Evolutionary conservation across 1,284 basidiomycete genomes (phyloP).

Genomic region (Coniferiporia weirii): DNA sequence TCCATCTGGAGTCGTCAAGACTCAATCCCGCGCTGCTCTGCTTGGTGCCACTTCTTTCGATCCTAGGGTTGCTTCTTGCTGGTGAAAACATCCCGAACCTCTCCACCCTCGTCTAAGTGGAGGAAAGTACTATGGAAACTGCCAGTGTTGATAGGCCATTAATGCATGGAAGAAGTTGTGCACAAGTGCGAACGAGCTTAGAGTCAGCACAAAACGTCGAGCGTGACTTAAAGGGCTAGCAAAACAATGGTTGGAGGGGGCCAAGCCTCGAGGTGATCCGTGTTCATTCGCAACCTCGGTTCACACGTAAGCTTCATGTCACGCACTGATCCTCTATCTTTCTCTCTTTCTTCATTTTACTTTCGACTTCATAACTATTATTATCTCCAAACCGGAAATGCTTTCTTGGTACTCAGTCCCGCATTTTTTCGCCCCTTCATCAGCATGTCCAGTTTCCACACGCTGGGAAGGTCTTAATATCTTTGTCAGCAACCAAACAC

Average conservation of each 20-base stretch:
- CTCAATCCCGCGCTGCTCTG: no score
- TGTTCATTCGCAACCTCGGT: not conserved
- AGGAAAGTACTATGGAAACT: no score
- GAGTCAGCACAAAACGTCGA: not conserved
- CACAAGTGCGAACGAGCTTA: not conserved
- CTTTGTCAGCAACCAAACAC: not conserved
- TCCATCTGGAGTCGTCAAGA: not conserved
- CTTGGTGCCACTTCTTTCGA: no score
- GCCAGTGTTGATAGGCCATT: no score
- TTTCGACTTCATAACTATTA: not conserved
- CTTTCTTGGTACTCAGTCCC: not conserved
- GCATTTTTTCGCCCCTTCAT: not conserved
- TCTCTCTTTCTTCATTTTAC: not conserved
- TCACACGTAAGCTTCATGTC: not conserved
- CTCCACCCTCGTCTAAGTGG: no score
- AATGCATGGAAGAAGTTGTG: not conserved
- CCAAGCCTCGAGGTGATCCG: not conserved
- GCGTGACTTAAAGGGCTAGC: not conserved
- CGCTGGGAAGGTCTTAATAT: constrained; percentile 15
- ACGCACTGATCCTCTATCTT: not conserved
- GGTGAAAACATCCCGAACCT: no score
- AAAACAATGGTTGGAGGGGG: not conserved
- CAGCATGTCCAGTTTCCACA: constrained; percentile 20
- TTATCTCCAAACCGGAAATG: not conserved
- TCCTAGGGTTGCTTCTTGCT: no score